Base-by-base conservation (phyloP, 257 asterid species). In the Leonotis leonurus region DNA sequence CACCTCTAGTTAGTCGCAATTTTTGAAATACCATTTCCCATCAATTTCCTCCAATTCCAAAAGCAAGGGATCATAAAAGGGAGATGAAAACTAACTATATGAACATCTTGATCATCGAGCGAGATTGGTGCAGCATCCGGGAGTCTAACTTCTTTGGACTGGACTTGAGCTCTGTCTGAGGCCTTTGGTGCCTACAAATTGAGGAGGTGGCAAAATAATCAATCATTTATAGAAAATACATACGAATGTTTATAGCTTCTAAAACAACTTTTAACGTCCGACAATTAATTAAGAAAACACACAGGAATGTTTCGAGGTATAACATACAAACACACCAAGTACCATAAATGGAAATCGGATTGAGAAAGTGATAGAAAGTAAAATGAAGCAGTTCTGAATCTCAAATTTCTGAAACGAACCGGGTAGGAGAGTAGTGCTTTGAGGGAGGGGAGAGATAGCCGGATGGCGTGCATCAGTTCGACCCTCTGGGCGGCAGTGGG, bases 71-170 rank as follows among this genome's bases (percentile, higher is more conserved):
- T n/a, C n/a, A 69, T 22, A 69, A 67, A 60, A 54, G 40, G 30
- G 62, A 32, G 50, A 17, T 25, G 55, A 64, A 56, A 70, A 85
- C 94, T 78, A 36, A 88, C 98, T 52, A 91, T 88, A 41, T 78
- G 85, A 75, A 91, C 88, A 77, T 91, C 98, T 77, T 84, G 95
- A 44, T 91, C 96, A 57, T 88, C 95, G n/a, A 91, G 94, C 10
- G 96, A 66, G 59, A 88, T 81, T 35, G 88, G 79, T 35, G 77
- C 83, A 68, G 85, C 70, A 81, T 85, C 90, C 10, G 90, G 94
- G 68, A 88, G 83, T 60, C 95, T 82, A 67, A 82, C 95, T 84
- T 84, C 85, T 75, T 82, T 85, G 36, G 83, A 84, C 81, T 91
- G 96, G 57, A 85, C 89, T 75, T 91, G 85, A 55, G 85, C 86